Base-by-base conservation (phyloP, 768 basidiomycete genomes). In the Fomitopsis pulvina region DNA sequence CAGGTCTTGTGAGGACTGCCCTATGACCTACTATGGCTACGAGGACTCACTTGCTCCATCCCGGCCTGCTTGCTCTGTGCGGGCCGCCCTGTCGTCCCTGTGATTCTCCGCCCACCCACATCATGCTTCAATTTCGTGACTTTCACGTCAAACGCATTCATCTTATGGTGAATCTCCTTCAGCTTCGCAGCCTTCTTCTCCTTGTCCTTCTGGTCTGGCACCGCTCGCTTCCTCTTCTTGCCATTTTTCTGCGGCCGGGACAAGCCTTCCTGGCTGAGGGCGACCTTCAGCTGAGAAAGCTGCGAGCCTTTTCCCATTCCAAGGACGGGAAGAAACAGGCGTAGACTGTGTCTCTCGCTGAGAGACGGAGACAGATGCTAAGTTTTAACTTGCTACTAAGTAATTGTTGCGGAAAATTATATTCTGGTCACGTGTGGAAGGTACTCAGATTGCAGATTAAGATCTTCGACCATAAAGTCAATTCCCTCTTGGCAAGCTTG, bases 71-170 rank as follows among this genome's bases (percentile, higher is more conserved):
- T 92, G 64, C 87, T 91, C 63, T 85, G 80, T 5, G 91, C 87
- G 43, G 95, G 95, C 55, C 79, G 79, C 16, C 95, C 95, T 7
- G 70, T 73, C 0, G 83, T 77, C 37, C 93, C 95, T 59, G 90
- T 92, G 24, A 94, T 67, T 59, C 82, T 89, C 40, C 92, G 70
- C 2, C 94, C 93, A 3, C 90, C 92, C 18, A 96, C 90, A 67
- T 93, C 87, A 64, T 94, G 90, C 71, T 92, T 94, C 37, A 91
- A 76, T 65, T 87, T 91, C 7, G 88, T 94, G 62, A 93, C 87
- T 57, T 92, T 89, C 60, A 84, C 77, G 65, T 99, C 95, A 66
- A 99, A 99, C 18, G 92, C 89, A 70, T 96, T 98, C 61, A 97
- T 74, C 57, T 79, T 81, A 59, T 81, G 78, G 55, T 91, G 83